Evolutionary conservation across 352 stramenopile genomes (phyloP), one percentile per base, ranked within the genome.

Genomic region (Phytophthora kernoviae): DNA sequence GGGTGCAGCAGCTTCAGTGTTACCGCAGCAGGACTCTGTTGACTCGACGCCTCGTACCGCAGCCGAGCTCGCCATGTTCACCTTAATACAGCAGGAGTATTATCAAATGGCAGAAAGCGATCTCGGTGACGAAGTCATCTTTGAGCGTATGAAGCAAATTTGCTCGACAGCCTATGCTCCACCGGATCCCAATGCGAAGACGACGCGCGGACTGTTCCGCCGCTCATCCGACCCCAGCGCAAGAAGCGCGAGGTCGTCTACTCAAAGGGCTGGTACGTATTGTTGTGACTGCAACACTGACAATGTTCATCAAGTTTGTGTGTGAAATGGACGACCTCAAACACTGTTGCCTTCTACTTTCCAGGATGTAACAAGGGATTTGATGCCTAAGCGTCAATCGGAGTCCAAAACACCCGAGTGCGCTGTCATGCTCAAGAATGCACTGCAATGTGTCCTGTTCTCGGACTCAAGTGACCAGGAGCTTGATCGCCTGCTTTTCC

Each of bases 121-220:
- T 1, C 64, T 92, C 6, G 65, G 63, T 9, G 80, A 90, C 39
- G 80, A 92, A 62, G 63, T 89, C 37, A 73, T 92, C 46, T 92
- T 92, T 48, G 80, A 92, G 54, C 78, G 75, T 21, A 86, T 92
- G 73, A 92, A 90, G 61, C 74, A 88, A 53, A 77, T 88, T 50
- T 71, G 62, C 37, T 51, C 51, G 41, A 62, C 62, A 47, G 76
- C 79, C 12, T 88, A 88, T 47, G 62, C 70, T 8, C 61, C 68
- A 2, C 68, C 73, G 47, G 61, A 76, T 17, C 65, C 49, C 32
- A 81, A 84, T 21, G 46, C 61, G 12, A 71, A 60, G 33, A 42
- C 52, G 6, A 40, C 53, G 11, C 77, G 67, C n/a, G 79, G 63
- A 51, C 64, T 79, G 27, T 73, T 76, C 40, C 74, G 79, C 0